Evolutionary conservation across 345 rosid genomes (phyloP), one percentile per base, ranked within the genome.

Genomic region (Trapa incisa): DNA sequence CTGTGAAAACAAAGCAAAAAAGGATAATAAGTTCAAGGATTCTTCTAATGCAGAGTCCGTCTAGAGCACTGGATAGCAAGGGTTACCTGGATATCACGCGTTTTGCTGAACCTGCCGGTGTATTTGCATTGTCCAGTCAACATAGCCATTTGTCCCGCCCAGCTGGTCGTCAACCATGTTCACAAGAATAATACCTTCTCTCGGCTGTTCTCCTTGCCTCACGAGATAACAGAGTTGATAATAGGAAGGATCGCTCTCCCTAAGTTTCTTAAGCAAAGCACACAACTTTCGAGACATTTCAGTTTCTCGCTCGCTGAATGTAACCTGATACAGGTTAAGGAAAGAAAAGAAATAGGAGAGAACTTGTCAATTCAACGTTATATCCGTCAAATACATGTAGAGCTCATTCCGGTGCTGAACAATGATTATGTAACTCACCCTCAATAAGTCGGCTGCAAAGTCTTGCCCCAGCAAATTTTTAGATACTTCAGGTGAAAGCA

Each of bases 151-250:
- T 36, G 82, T 71, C 66, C 97, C 97, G 1, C 88, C 88, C 50
- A 77, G 81, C 81, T 81, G 96, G 76, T 91, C 97, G 78, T 95
- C 99, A 33, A 86, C 74, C 66, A 95, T 90, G 79, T 87, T 71
- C 58, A 89, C 96, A 36, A 95, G 85, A 75, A 89, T 78, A 70
- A 80, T 82, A 43, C 94, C 99, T 83, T 95, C 98, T 75, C 97
- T 84, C 42, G 98, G 98, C 76, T 95, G 99, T 67, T 95, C 98
- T 69, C 99, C 98, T 85, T 95, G 98, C 62, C 99, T 86, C 15
- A 91, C 92, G 61, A 91, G 92, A 71, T 81, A 76, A 67, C 92
- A 75, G 67, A 83, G 75, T 72, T 84, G 96, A 74, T 91, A 78
- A 75, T 86, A 89, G 1, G 96, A 88, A 65, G 73, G 83, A 70